phyloP scores from a whole-genome alignment of 1,284 basidiomycete species.

The Trametes pubescens region DNA sequence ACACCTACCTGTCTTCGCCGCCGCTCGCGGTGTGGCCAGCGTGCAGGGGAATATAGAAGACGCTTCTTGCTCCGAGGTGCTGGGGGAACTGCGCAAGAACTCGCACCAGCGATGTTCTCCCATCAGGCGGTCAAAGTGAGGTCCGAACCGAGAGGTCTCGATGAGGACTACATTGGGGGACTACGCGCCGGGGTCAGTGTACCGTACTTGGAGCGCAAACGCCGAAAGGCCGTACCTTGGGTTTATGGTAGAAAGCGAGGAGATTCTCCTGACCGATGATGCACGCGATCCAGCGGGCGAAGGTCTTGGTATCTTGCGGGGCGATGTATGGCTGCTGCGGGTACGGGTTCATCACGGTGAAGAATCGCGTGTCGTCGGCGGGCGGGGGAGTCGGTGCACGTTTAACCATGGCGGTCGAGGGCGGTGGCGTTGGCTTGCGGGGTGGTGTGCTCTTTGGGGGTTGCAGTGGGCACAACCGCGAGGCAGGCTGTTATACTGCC shows the following conservation, averaged over 20 bases:
- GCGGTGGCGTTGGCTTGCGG: not conserved
- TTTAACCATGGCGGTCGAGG: conserved; percentile 58
- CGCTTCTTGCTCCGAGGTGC: conserved; percentile 50
- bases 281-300: conserved; percentile 71
- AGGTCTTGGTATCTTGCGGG: conserved; percentile 56
- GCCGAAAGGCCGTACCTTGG: conserved; percentile 51
- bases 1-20: conserved; percentile 53
- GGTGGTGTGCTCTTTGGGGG: not conserved
- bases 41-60: conserved; percentile 63
- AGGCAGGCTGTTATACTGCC: not conserved
- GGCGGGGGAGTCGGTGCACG: conserved; percentile 60
- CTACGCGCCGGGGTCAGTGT: conserved; percentile 42
- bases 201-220: not conserved
- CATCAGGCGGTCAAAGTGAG: conserved; percentile 54
- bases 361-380: conserved; percentile 64
- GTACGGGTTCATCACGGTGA: conserved; percentile 68
- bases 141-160: conserved; percentile 56
- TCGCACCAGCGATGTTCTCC: conserved; percentile 72
- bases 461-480: not conserved
- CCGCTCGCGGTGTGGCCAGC: conserved; percentile 51
- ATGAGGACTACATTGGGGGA: conserved; percentile 72
- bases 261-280: conserved; percentile 57
- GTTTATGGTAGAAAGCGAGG: conserved; percentile 67
- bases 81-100: conserved; percentile 54
- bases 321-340: conserved; percentile 64